Evolutionary conservation across 441 rosid species (phyloP).

Genomic region (Lepidium campestre): DNA sequence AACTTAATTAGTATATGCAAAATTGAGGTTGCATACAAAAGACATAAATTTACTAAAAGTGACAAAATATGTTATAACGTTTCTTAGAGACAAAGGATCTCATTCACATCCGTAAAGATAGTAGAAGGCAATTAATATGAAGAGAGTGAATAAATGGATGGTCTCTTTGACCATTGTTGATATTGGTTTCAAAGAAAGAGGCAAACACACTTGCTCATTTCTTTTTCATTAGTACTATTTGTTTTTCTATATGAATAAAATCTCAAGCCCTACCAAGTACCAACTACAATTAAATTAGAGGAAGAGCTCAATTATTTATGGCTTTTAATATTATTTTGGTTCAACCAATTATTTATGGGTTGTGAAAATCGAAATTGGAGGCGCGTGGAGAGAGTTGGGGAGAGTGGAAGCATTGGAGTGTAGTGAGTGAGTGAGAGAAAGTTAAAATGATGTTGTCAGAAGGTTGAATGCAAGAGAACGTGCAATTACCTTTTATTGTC

Average conservation of each 20-base stretch:
- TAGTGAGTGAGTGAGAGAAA: not conserved
- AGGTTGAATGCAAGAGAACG: slow-evolving; percentile 26
- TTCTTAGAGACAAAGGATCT: not conserved
- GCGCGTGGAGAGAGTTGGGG: not conserved
- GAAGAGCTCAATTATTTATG: slow-evolving; percentile 8
- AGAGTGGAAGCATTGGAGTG: slow-evolving; percentile 2
- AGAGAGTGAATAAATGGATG: not conserved
- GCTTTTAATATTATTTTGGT: not conserved
- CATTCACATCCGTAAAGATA: not conserved
- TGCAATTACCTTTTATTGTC: slow-evolving; percentile 26
- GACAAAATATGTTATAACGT: not conserved
- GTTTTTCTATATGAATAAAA: not conserved
- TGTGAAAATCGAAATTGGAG: no score
- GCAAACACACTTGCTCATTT: not conserved
- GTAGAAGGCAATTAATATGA: slow-evolving; percentile 3
- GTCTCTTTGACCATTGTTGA: not conserved
- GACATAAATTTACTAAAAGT: not conserved
- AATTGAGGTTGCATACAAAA: not conserved
- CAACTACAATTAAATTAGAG: not conserved
- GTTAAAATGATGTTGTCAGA: slow-evolving; percentile 21
- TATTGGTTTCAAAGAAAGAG: slow-evolving; percentile 1
- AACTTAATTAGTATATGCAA: not conserved
- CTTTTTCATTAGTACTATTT: not conserved
- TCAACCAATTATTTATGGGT: no score
- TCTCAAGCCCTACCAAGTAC: not conserved